A percentile compares a stretch with the other conserved stretches of the same genome.
Conservation (phyloP, 352 stramenopile genomes). For the Phytopythium oedochilum region DNA sequence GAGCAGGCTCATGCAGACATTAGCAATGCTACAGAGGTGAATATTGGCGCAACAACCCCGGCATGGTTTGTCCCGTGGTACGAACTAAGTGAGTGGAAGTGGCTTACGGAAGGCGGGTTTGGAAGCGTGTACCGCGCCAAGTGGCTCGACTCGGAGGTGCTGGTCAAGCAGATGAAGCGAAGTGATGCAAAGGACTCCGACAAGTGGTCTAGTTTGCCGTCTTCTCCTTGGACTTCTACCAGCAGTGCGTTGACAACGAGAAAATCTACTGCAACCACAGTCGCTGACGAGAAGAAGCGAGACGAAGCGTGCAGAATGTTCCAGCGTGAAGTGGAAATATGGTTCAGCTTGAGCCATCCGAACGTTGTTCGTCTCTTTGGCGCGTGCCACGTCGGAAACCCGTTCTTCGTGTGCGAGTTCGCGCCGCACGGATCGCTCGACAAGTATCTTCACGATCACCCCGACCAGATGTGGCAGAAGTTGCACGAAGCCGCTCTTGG, state of each 20-base stretch:
- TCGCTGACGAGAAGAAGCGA: background rate
- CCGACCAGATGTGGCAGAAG: background rate
- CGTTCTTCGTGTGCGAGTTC: conserved; percentile 10
- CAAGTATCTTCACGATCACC: conserved; percentile 5
- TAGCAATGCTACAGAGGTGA: background rate
- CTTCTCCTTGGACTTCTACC: too few relatives aligned
- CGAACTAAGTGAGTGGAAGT: background rate
- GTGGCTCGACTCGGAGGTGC: conserved; percentile 10
- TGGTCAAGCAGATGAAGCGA: conserved; percentile 4
- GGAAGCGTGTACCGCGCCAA: background rate
- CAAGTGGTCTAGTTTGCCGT: too few relatives aligned
- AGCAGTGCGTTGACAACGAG: too few relatives aligned
- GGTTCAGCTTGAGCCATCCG: conserved; percentile 13
- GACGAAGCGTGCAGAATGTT: conserved; percentile 5
- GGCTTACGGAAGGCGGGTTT: background rate
- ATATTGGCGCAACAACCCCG: background rate
- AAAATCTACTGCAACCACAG: too few relatives aligned
- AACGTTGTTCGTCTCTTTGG: conserved; percentile 15
- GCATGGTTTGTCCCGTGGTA: conserved; percentile 1
- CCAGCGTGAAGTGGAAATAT: conserved; percentile 12
- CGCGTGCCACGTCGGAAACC: conserved; percentile 10
- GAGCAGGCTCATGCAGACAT: background rate
- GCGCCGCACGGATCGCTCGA: background rate
- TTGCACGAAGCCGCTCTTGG: background rate
- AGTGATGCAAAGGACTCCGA: too few relatives aligned